phyloP scores from a whole-genome alignment of 257 asterid genomes.

The Solanum etuberosum region DNA sequence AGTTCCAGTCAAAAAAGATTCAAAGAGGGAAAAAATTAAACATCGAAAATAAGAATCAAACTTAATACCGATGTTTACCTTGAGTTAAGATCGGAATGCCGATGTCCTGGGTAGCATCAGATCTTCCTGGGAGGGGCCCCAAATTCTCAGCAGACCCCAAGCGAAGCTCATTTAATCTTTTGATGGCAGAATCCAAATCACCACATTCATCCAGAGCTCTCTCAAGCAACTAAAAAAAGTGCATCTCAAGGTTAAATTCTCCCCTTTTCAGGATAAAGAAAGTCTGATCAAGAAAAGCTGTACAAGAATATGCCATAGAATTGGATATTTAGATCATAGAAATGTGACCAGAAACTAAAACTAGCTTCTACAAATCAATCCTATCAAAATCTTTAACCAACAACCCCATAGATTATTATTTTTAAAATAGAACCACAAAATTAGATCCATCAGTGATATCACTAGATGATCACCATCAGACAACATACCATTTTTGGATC shows the following conservation, averaged over 20 bases:
- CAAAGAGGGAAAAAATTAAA: neutral
- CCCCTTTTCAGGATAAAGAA: neutral
- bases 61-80: conserved; percentile 20
- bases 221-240: conserved; percentile 56
- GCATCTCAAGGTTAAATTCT: conserved; percentile 11
- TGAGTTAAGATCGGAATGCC: conserved; percentile 18
- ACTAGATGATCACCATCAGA: neutral
- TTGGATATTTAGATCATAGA: neutral
- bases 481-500: neutral
- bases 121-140: conserved; percentile 23
- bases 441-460: neutral
- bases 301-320: neutral
- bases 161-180: conserved; percentile 65
- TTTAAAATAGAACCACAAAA: neutral
- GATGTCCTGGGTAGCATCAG: conserved; percentile 28
- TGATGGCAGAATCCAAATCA: conserved; percentile 80
- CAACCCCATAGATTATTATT: neutral
- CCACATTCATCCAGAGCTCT: conserved; percentile 67
- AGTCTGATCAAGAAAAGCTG: neutral
- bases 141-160: conserved; percentile 41
- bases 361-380: neutral
- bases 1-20: neutral
- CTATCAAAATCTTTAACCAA: neutral
- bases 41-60: neutral
- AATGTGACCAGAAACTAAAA: neutral